Base-by-base conservation (phyloP, 352 stramenopile species). In the Phytophthora ohioensis region DNA sequence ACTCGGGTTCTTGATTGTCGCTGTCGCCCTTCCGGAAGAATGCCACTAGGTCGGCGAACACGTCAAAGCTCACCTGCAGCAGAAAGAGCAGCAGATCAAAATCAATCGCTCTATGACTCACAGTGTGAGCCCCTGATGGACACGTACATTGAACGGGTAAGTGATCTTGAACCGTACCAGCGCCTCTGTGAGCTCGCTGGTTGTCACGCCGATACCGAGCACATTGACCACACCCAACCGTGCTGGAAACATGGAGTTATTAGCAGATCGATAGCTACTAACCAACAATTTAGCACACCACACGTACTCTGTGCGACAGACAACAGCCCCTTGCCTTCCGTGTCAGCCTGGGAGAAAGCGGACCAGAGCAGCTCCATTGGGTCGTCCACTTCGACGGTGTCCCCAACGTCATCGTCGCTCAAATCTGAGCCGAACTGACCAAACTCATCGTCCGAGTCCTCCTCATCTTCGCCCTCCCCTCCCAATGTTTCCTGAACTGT, bases 311-410 rank as follows among this genome's bases (percentile, higher is more conserved):
- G 82, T 5, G 69, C 59, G 9, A 87, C 31, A 1, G 84, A 79
- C 13, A 95, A 60, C 11, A 76, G 59, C 0, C 85, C 85, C n/a
- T 48, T 72, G 38, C 58, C 61, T 36, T 76, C 67, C 1, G 38
- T 34, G 21, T 92, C 85, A 1, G 76, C 83, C 17, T 87, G 70
- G 5, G 69, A 79, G 60, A 93, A 95, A 3, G 84, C 79, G 0
- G 75, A 84, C 84, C 87, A 91, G 17, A 92, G 70, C 21, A 93
- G 71, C 56, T 88, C 75, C 53, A 87, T 81, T 0, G 77, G 81
- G 34, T 93, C 81, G 60, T 95, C 87, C 8, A 90, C 73, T 6
- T 89, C 79, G 10, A 70, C 49, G 12, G 73, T 81, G 3, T 81
- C 52, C 13, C 81, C 80, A 57, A 71, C 69, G 15, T 78, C 76